Conservation (phyloP, 345 rosid species). For the Eutrema japonicum region DNA sequence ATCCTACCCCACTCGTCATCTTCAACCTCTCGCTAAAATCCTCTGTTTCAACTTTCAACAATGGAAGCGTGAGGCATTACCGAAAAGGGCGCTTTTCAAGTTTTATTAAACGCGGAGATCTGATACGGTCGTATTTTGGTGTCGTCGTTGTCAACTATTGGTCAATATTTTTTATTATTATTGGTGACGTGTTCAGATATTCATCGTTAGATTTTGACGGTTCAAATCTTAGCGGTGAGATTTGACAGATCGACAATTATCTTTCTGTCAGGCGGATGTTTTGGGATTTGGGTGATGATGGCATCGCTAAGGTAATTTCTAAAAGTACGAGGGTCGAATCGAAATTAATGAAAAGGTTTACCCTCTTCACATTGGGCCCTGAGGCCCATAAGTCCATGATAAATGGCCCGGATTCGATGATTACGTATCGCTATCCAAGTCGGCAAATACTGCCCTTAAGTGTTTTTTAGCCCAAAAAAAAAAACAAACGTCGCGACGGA, state of each 20-base stretch:
- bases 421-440: constrained; percentile 36
- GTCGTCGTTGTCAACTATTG: constrained; percentile 30
- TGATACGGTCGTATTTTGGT: constrained; percentile 21
- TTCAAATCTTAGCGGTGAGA: constrained; percentile 19
- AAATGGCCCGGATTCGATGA: neutral
- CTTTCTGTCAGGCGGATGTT: constrained; percentile 37
- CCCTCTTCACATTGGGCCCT: neutral
- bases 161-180: constrained; percentile 16
- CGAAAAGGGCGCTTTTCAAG: neutral
- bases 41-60: constrained; percentile 25
- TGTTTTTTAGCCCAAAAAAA: neutral
- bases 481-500: constrained; percentile 34
- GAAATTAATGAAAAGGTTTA: neutral
- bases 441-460: constrained; percentile 34
- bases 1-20: constrained; percentile 69
- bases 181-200: constrained; percentile 21
- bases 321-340: constrained; percentile 11
- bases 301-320: neutral
- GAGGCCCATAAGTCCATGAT: neutral
- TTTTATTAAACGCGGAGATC: constrained; percentile 33
- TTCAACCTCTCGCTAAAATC: constrained; percentile 14
- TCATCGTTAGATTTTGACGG: constrained; percentile 20
- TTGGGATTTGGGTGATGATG: constrained; percentile 17
- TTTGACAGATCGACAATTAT: constrained; percentile 27
- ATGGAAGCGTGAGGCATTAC: constrained; percentile 3